Percentiles rank a stretch among this genome's conserved stretches.
Conservation (phyloP, 2,329 filamentous ascomycete genomes). For the Lasiodiplodia citricola region DNA sequence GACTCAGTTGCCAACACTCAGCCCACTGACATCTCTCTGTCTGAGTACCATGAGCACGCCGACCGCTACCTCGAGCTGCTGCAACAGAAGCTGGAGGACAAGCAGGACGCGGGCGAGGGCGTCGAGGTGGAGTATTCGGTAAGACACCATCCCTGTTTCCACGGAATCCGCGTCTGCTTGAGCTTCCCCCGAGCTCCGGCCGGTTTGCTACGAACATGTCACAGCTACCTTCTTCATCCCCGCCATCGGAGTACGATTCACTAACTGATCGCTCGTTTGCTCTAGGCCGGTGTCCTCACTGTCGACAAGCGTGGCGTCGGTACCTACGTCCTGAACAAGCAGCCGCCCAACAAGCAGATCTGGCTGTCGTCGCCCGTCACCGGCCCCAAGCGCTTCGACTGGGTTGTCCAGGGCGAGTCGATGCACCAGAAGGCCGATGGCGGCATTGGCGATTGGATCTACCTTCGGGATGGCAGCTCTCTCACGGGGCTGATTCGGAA, state of each 20-base stretch:
- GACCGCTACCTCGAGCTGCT: constrained; percentile 74
- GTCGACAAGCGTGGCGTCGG: constrained; percentile 72
- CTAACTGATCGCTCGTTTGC: neutral
- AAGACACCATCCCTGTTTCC: constrained; percentile 40
- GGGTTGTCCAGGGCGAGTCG: constrained; percentile 74
- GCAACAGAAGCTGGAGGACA: constrained; percentile 68
- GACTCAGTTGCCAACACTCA: constrained; percentile 47
- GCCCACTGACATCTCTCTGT: constrained; percentile 69
- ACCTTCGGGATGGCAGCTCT: constrained; percentile 79
- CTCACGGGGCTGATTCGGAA: constrained; percentile 73
- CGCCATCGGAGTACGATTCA: neutral
- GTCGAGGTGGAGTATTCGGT: constrained; percentile 91
- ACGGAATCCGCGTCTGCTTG: neutral
- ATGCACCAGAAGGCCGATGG: constrained; percentile 82
- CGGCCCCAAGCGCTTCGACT: constrained; percentile 94
- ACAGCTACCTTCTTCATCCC: neutral
- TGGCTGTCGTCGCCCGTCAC: constrained; percentile 93
- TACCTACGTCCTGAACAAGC: constrained; percentile 96
- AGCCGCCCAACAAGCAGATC: constrained; percentile 95
- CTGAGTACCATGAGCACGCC: constrained; percentile 77
- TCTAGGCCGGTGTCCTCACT: constrained; percentile 82
- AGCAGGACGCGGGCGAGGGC: constrained; percentile 74
- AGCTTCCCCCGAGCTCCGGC: neutral
- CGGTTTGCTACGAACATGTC: neutral
- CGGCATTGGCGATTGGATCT: constrained; percentile 80